Evolutionary conservation across 495 filamentous ascomycete species (phyloP), one percentile per base, ranked within the genome.

Genomic region (Opeltia flavorubescens): DNA sequence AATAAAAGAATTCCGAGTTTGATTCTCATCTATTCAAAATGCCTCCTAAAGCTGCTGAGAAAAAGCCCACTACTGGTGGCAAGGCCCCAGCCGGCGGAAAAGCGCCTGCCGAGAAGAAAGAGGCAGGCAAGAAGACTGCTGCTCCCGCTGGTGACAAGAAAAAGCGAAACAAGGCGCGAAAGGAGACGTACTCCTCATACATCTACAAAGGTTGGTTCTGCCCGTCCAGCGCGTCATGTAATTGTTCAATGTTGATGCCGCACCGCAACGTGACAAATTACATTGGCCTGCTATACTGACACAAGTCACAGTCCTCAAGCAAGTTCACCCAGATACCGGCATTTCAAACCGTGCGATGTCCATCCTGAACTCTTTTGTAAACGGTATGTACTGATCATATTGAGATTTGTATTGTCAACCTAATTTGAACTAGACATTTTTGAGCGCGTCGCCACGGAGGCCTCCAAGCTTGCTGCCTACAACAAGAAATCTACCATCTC

Each of bases 401-500:
- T 31, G 39, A 24, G 21, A 21, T 44, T 45, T 35, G 20, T 28
- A 38, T 45, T 50, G 36, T 11, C 42, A 50, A 49, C 61, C 52
- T 62, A 65, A 60, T 67, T 55, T 31, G 33, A 20, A 40, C 44
- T 48, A 95, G 89, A 98, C 62, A 98, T 98, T 65, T 98, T 98
- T 68, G 91, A 98, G 81, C 93, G 91, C 57, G 91, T 98, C 57
- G 91, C 91, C 42, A 96, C 91, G 46, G 91, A 98, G 69, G 91
- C 91, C 35, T 95, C 87, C 63, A 98, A 98, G 81, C 80, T 98
- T 40, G 91, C 91, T 56, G 93, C 91, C 45, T 98, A 98, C 77
- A 98, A 98, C 82, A 98, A 98, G 84, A 98, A 98, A 77, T 95
- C 89, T 38, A 98, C 91, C 69, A 98, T 98, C 74, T 96, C 91